phyloP scores from a whole-genome alignment of 2,329 filamentous ascomycete species.

The Penicillium sp. region DNA sequence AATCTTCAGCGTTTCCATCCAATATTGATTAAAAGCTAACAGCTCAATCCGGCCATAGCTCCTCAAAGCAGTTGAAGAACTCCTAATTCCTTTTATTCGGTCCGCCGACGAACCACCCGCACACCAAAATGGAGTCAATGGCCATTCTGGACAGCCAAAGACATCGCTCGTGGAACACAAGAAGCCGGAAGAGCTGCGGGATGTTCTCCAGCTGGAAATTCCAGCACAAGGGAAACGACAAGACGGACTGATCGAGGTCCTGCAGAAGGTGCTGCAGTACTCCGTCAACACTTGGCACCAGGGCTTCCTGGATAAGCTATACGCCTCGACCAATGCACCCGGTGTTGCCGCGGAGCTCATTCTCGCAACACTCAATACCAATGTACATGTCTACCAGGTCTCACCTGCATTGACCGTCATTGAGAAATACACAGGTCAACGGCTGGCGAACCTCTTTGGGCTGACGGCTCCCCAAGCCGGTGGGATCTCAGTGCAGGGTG shows the following conservation, averaged over 20 bases:
- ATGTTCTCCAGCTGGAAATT: conserved; percentile 53
- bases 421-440: conserved; percentile 75
- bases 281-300: conserved; percentile 99
- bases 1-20: neutral
- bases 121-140: conserved; percentile 32
- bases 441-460: conserved; percentile 73
- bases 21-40: neutral
- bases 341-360: conserved; percentile 83
- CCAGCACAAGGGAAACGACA: conserved; percentile 60
- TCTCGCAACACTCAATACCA: conserved; percentile 84
- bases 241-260: conserved; percentile 68
- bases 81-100: conserved; percentile 46
- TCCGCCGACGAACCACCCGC: conserved; percentile 37
- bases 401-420: conserved; percentile 84
- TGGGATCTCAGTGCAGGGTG: conserved; percentile 74
- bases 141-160: conserved; percentile 55
- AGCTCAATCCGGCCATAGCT: conserved; percentile 26
- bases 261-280: conserved; percentile 71
- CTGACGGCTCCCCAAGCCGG: conserved; percentile 66
- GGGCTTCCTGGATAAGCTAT: conserved; percentile 93
- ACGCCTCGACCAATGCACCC: conserved; percentile 83
- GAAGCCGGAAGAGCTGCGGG: conserved; percentile 58
- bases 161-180: conserved; percentile 64
- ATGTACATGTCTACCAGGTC: conserved; percentile 90
- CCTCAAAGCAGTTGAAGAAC: conserved; percentile 42